Conservation (phyloP, 2,329 filamentous ascomycete species). For the Lachnellula cervina region DNA sequence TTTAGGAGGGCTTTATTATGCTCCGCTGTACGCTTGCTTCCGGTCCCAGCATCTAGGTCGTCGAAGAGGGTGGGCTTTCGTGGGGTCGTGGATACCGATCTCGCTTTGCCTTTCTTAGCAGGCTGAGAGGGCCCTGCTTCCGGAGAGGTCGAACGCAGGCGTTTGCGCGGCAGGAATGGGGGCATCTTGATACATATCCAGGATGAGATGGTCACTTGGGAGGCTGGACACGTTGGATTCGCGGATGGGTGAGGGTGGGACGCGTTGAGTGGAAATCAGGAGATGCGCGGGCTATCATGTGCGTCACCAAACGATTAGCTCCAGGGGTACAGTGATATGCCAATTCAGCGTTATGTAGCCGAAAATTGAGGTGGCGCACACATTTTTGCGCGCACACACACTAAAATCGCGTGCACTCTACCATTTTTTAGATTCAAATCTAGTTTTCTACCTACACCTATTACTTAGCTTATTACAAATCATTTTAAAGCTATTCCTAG, state of each 20-base stretch:
- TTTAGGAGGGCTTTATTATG: slow-evolving; percentile 40
- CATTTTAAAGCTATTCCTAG: no score
- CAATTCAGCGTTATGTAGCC: no score
- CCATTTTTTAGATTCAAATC: no score
- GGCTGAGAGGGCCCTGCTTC: slow-evolving; percentile 23
- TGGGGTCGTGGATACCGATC: slow-evolving; percentile 27
- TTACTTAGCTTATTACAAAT: no score
- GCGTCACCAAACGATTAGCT: slow-evolving; percentile 12
- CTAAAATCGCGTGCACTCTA: no score
- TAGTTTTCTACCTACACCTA: no score
- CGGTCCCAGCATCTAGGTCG: slow-evolving; percentile 47
- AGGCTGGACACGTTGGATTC: background rate
- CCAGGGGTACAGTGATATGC: slow-evolving; percentile 15
- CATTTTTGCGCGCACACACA: no score
- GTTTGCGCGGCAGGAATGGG: slow-evolving; percentile 63
- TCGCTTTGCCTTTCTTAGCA: slow-evolving; percentile 25
- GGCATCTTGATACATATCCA: slow-evolving; percentile 48
- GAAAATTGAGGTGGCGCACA: no score
- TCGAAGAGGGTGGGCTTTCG: slow-evolving; percentile 58
- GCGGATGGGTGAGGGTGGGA: background rate
- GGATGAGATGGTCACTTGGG: background rate
- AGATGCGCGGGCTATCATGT: slow-evolving; percentile 9
- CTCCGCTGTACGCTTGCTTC: slow-evolving; percentile 35
- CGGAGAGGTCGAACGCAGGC: slow-evolving; percentile 47
- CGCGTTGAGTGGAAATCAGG: slow-evolving; percentile 1